Evolutionary conservation across 352 stramenopile genomes (phyloP).

Genomic region (Paralagenidium karlingii): DNA sequence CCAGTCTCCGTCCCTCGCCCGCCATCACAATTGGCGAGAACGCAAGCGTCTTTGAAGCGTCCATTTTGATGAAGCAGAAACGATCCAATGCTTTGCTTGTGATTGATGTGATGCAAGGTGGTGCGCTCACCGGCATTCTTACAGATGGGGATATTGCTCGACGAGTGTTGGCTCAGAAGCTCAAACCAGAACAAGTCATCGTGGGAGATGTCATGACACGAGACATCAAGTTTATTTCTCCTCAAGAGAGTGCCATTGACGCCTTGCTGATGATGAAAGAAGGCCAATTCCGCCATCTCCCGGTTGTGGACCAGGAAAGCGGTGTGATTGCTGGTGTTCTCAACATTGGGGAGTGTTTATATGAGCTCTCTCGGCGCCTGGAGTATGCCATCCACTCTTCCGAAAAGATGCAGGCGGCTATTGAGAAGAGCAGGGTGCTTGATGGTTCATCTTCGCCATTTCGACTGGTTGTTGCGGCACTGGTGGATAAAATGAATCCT

Average conservation of each 20-base stretch:
- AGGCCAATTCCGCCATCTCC: conserved; percentile 94
- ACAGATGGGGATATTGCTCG: conserved; percentile 95
- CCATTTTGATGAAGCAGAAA: conserved; percentile 86
- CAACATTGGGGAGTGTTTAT: conserved; percentile 98
- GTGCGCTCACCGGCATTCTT: conserved; percentile 89
- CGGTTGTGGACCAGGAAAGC: conserved; percentile 77
- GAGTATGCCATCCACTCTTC: conserved; percentile 83
- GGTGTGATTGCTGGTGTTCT: conserved; percentile 89
- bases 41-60: conserved; percentile 81
- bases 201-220: conserved; percentile 91
- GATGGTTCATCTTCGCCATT: conserved; percentile 58
- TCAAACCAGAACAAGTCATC: conserved; percentile 51
- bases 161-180: conserved; percentile 79
- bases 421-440: conserved; percentile 71
- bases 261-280: conserved; percentile 97
- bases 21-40: conserved; percentile 64
- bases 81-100: conserved; percentile 89
- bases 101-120: conserved; percentile 37
- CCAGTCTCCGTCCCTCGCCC: conserved; percentile 59
- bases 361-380: conserved; percentile 95
- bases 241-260: conserved; percentile 91
- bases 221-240: conserved; percentile 92
- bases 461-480: conserved; percentile 62
- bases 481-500: conserved; percentile 72
- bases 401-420: conserved; percentile 69